A percentile compares a stretch with the other conserved stretches of the same genome.
These are phyloP conservation scores for Ascochyta koolunga DNA, from an alignment of 2,329 filamentous ascomycete genomes.

Conservation along the genomic window DNA sequence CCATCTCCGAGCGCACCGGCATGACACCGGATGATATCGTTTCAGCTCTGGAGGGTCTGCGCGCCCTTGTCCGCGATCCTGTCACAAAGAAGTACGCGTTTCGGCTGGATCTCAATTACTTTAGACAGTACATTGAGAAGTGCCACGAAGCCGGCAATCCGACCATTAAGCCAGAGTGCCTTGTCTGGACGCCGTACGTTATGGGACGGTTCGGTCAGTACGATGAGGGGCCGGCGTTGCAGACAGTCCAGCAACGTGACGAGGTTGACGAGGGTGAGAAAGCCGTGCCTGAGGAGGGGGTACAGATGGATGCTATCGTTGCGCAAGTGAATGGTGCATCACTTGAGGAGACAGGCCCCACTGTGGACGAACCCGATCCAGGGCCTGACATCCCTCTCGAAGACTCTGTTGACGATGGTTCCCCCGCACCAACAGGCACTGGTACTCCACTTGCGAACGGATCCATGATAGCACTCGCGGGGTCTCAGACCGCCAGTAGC, in stretches of 20 bases:
- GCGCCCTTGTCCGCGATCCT: conserved; percentile 88
- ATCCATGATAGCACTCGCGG: conserved; percentile 35
- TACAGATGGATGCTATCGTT: conserved; percentile 44
- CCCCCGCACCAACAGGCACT: conserved; percentile 31
- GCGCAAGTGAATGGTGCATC: conserved; percentile 33
- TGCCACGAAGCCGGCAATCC: conserved; percentile 91
- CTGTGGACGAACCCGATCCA: conserved; percentile 19
- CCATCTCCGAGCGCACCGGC: conserved; percentile 86
- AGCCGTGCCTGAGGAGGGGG: conserved; percentile 51
- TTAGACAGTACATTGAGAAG: conserved; percentile 83
- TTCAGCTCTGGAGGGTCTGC: conserved; percentile 86
- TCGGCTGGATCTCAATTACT: conserved; percentile 83
- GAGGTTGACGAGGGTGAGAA: conserved; percentile 62
- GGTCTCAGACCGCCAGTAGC: conserved; percentile 36
- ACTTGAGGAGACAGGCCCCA: conserved; percentile 22
- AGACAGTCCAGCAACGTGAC: conserved; percentile 85
- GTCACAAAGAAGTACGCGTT: conserved; percentile 88
- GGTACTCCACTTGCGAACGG: conserved; percentile 43
- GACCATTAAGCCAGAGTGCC: conserved; percentile 75
- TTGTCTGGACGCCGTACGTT: conserved; percentile 96
- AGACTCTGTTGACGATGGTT: conserved; percentile 39
- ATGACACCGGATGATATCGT: conserved; percentile 97
- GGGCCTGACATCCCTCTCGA: conserved; percentile 32
- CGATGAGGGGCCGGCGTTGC: conserved; percentile 79
- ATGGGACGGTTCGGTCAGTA: conserved; percentile 90